These are phyloP conservation scores for Talaromyces islandicus DNA, from an alignment of 2,329 filamentous ascomycete species.

Conservation along the genomic window DNA sequence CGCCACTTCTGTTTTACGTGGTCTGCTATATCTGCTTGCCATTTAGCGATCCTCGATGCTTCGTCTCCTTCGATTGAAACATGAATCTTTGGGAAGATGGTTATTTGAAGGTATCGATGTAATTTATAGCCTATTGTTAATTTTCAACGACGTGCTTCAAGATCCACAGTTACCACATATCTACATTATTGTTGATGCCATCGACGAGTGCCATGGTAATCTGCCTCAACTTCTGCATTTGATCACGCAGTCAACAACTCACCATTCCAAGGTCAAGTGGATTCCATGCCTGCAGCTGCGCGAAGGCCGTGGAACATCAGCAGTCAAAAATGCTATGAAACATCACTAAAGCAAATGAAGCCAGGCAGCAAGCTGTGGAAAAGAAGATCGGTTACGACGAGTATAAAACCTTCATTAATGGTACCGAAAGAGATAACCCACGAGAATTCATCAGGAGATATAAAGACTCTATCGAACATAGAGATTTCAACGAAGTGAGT, in stretches of 20 bases:
- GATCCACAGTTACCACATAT: slow-evolving; percentile 23
- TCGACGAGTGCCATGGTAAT: slow-evolving; percentile 39
- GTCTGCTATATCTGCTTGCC: slow-evolving; percentile 39
- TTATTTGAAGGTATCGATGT: slow-evolving; percentile 38
- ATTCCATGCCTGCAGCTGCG: neutral
- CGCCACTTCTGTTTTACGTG: slow-evolving; percentile 36
- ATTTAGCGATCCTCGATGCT: neutral
- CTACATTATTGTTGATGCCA: slow-evolving; percentile 41
- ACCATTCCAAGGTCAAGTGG: neutral
- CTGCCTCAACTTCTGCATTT: neutral
- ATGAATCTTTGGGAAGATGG: slow-evolving; percentile 25
- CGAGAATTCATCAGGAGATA: too few species aligned
- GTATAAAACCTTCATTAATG: too few species aligned
- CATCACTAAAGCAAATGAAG: too few species aligned
- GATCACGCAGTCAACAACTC: neutral
- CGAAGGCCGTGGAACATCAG: too few species aligned
- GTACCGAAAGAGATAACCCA: too few species aligned
- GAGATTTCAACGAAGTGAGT: too few species aligned
- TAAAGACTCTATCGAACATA: too few species aligned
- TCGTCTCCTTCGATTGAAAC: slow-evolving; percentile 27
- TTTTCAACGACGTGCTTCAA: slow-evolving; percentile 36
- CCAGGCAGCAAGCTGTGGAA: too few species aligned
- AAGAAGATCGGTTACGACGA: too few species aligned
- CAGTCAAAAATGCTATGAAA: too few species aligned
- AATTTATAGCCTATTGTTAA: slow-evolving; percentile 29